Percentiles rank a stretch among this genome's conserved stretches.
These are phyloP conservation scores for Penicillium concentricum DNA, from an alignment of 2,329 filamentous ascomycete genomes.

Conservation along the genomic window DNA sequence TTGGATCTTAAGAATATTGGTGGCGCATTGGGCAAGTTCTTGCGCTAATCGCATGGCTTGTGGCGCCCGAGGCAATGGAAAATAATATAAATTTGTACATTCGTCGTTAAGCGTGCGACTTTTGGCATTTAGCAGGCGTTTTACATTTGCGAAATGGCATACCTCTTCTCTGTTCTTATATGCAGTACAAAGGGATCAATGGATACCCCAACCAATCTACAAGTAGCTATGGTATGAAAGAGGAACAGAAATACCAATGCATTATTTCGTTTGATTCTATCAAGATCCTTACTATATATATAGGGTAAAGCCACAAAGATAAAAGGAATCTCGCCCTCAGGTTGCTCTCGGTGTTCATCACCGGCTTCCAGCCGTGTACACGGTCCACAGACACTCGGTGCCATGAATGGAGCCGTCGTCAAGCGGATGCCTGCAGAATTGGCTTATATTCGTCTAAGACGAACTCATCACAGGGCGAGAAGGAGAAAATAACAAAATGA, in stretches of 20 bases:
- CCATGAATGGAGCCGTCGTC: not conserved
- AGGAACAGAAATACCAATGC: not conserved
- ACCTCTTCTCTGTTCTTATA: not conserved
- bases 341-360: slow-evolving; percentile 10
- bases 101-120: not conserved
- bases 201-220: not conserved
- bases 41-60: slow-evolving; percentile 53
- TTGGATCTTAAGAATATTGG: slow-evolving; percentile 91
- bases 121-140: slow-evolving; percentile 5
- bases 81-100: not conserved
- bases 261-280: not conserved
- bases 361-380: slow-evolving; percentile 1
- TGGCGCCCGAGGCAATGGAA: not conserved
- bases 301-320: not conserved
- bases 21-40: slow-evolving; percentile 74
- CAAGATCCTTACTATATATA: not conserved
- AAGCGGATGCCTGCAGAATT: slow-evolving; percentile 10
- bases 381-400: not conserved
- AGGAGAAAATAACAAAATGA: not conserved
- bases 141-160: slow-evolving; percentile 1
- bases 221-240: not conserved
- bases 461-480: slow-evolving; percentile 9
- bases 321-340: slow-evolving; percentile 7
- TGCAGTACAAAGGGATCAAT: not conserved
- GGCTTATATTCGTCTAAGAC: slow-evolving; percentile 8